Evolutionary conservation across 1,139 yeast species (phyloP).

Genomic region (Suhomyces yuchorum): DNA sequence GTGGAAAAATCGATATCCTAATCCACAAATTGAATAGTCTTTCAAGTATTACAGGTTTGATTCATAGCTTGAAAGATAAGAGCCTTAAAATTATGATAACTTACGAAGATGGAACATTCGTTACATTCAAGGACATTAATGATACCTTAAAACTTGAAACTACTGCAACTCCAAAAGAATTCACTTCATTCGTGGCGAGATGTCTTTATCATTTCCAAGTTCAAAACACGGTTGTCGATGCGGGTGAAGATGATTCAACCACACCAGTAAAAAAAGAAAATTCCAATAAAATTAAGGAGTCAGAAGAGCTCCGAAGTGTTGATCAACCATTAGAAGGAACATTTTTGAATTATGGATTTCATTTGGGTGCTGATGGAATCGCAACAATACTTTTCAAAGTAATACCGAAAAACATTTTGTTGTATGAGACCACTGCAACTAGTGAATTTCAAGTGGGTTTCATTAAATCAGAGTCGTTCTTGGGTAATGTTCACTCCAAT

Average conservation of each 20-base stretch:
- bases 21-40: not conserved
- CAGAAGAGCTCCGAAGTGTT: constrained; percentile 19
- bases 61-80: not conserved
- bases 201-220: constrained; percentile 32
- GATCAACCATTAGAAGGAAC: constrained; percentile 32
- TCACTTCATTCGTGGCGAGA: constrained; percentile 24
- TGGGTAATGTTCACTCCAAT: not conserved
- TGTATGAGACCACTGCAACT: constrained; percentile 33
- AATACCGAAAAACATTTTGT: constrained; percentile 32
- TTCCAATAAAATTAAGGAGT: constrained; percentile 13
- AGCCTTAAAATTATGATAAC: constrained; percentile 15
- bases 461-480: constrained; percentile 12
- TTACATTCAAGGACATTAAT: constrained; percentile 16
- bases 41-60: constrained; percentile 2
- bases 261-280: constrained; percentile 8
- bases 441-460: constrained; percentile 27
- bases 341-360: constrained; percentile 30
- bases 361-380: constrained; percentile 25
- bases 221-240: constrained; percentile 25
- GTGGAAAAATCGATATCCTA: not conserved
- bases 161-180: constrained; percentile 12
- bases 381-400: constrained; percentile 30
- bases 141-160: not conserved
- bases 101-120: constrained; percentile 37
- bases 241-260: constrained; percentile 16